phyloP scores from a whole-genome alignment of 2,329 filamentous ascomycete species.

The Aspergillus flavus region DNA sequence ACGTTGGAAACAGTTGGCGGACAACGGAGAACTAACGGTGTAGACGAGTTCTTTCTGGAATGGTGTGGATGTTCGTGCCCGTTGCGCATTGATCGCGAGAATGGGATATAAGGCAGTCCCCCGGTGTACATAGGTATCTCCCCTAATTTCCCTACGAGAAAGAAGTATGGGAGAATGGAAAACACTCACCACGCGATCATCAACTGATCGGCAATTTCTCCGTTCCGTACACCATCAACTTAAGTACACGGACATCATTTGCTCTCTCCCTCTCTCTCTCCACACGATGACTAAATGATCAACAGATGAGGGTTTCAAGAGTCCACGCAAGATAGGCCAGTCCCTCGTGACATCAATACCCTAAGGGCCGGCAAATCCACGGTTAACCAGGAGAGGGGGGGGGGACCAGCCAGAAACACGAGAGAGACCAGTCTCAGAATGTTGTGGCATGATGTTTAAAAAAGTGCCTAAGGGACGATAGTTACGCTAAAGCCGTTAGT shows the following conservation, averaged over 20 bases:
- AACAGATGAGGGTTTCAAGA: neutral
- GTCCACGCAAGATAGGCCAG: neutral
- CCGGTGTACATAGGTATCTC: neutral
- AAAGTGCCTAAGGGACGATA: neutral
- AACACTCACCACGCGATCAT: neutral
- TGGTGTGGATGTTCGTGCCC: neutral
- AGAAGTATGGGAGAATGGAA: neutral
- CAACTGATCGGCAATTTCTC: constrained; percentile 1
- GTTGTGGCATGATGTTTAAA: neutral
- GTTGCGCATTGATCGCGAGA: neutral
- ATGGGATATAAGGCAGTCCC: neutral
- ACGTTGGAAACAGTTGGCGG: neutral
- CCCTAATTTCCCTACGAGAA: neutral
- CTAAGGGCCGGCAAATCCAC: neutral
- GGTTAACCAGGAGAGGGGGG: neutral
- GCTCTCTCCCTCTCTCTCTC: neutral
- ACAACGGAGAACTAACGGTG: neutral
- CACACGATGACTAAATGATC: constrained; percentile 1
- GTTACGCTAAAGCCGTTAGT: neutral
- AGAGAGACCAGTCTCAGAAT: neutral
- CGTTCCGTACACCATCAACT: neutral
- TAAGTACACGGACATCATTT: neutral
- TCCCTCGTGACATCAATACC: neutral
- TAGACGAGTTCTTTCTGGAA: neutral
- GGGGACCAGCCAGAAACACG: neutral